Percentiles rank a stretch among this genome's conserved stretches.
Conservation (phyloP, 2,329 filamentous ascomycete species). For the Gnomoniopsis smithogilvyi region DNA sequence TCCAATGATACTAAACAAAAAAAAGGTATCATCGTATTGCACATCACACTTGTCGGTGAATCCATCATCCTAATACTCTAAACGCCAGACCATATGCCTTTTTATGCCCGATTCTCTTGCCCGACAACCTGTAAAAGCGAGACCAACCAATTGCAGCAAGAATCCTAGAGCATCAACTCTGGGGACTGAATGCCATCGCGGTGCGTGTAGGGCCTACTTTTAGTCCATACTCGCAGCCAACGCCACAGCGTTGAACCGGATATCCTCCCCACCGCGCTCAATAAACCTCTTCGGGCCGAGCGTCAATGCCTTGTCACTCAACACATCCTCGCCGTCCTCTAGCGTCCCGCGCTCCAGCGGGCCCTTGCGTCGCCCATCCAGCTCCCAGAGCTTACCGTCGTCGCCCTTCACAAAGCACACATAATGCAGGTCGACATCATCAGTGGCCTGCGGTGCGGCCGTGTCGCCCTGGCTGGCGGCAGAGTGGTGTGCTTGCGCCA, state of each 20-base stretch:
- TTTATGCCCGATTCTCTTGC: no score
- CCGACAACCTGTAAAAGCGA: no score
- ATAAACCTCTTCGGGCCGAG: constrained; percentile 62
- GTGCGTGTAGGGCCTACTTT: not conserved
- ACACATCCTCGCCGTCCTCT: constrained; percentile 61
- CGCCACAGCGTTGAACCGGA: constrained; percentile 58
- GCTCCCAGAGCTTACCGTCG: constrained; percentile 62
- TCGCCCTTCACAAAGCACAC: constrained; percentile 83
- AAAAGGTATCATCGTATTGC: no score
- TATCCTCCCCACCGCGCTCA: constrained; percentile 51
- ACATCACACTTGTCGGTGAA: no score
- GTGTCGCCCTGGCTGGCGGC: constrained; percentile 80
- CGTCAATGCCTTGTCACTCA: constrained; percentile 71
- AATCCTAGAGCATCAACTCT: not conserved
- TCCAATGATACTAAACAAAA: no score
- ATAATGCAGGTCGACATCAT: constrained; percentile 89
- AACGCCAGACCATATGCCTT: no score
- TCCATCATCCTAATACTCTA: no score
- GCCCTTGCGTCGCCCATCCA: constrained; percentile 57
- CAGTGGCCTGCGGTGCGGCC: constrained; percentile 70
- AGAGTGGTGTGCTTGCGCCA: constrained; percentile 75
- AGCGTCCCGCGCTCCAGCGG: constrained; percentile 56
- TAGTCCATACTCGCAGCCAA: constrained; percentile 50
- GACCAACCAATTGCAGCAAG: no score
- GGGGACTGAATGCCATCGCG: not conserved